Conservation (phyloP, 2,329 filamentous ascomycete genomes). For the Pseudocercospora pini-densiflorae region DNA sequence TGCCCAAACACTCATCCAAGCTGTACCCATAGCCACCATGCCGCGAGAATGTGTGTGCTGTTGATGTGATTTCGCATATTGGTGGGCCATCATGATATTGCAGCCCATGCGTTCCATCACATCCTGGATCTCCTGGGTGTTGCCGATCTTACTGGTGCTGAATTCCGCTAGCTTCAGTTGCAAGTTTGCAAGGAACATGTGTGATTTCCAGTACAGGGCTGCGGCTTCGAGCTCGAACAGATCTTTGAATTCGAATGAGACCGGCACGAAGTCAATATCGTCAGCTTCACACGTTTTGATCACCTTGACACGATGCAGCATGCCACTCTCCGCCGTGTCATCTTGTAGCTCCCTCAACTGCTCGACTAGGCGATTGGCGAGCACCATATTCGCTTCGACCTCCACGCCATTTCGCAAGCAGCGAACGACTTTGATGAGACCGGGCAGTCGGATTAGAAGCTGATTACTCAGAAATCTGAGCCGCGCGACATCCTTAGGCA, state of each 20-base stretch:
- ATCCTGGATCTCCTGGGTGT: neutral
- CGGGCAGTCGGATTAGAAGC: constrained; percentile 1
- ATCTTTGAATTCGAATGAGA: constrained; percentile 6
- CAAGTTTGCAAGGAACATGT: neutral
- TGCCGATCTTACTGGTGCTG: neutral
- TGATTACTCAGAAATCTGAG: constrained; percentile 2
- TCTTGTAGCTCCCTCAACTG: neutral
- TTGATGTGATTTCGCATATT: neutral
- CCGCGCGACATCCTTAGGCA: neutral
- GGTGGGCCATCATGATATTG: constrained; percentile 9
- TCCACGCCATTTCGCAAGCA: neutral
- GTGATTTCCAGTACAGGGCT: neutral
- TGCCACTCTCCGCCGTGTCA: neutral
- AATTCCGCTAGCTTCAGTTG: neutral
- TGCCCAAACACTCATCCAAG: constrained; percentile 2
- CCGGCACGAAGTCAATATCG: neutral
- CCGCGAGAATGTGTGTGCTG: constrained; percentile 5
- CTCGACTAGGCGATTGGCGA: neutral
- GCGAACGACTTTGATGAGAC: neutral
- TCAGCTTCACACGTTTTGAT: neutral
- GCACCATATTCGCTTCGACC: neutral
- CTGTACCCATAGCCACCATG: constrained; percentile 7
- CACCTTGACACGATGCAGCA: constrained; percentile 6
- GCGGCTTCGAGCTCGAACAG: neutral
- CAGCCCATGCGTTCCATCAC: constrained; percentile 6